These are phyloP conservation scores for Neurospora sp. DNA, from an alignment of 495 filamentous ascomycete genomes.

Conservation along the genomic window DNA sequence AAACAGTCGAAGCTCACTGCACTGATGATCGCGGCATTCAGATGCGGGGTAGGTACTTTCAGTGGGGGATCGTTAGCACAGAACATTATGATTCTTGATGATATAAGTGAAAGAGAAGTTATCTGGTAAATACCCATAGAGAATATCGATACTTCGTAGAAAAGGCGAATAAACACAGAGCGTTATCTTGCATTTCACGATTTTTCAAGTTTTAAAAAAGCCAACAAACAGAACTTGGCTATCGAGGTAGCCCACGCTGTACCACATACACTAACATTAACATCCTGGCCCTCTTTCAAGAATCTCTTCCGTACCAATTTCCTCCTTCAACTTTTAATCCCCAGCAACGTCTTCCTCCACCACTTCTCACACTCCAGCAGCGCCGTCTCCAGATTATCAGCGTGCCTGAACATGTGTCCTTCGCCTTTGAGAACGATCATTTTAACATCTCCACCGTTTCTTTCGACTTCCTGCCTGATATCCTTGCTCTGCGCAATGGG, in stretches of 20 bases:
- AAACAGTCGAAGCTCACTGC: not conserved
- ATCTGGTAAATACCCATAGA: too few relatives aligned
- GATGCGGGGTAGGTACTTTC: not conserved
- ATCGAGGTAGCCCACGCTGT: not conserved
- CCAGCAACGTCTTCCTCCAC: slow-evolving; percentile 43
- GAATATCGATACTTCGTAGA: too few relatives aligned
- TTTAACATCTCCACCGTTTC: slow-evolving; percentile 29
- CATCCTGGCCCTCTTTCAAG: not conserved
- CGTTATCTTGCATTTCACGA: too few relatives aligned
- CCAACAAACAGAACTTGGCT: not conserved
- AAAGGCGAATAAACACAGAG: too few relatives aligned
- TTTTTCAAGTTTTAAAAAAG: too few relatives aligned
- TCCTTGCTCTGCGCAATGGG: slow-evolving; percentile 36
- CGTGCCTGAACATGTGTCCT: slow-evolving; percentile 32
- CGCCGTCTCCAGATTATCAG: slow-evolving; percentile 14
- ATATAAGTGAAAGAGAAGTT: too few relatives aligned
- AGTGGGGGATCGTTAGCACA: not conserved
- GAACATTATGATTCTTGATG: not conserved
- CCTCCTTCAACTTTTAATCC: not conserved
- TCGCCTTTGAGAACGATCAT: slow-evolving; percentile 38
- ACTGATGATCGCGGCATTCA: not conserved
- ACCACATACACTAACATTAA: not conserved
- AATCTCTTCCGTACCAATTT: not conserved
- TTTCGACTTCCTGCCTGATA: slow-evolving; percentile 30
- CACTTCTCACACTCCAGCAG: slow-evolving; percentile 25